Evolutionary conservation across 495 filamentous ascomycete species (phyloP).

Genomic region (Venustampulla echinocandica): DNA sequence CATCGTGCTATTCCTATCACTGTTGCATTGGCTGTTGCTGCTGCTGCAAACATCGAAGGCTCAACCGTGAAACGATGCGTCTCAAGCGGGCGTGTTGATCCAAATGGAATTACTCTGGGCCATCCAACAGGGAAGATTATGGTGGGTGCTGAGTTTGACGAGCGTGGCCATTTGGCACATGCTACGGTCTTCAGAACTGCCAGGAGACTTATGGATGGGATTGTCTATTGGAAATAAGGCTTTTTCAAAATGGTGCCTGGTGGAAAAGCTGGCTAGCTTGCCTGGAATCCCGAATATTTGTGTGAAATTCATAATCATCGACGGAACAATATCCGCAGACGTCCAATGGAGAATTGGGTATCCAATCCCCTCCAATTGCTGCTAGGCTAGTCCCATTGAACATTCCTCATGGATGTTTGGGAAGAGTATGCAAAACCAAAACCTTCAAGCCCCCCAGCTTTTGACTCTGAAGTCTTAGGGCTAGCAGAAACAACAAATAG

Average conservation of each 20-base stretch:
- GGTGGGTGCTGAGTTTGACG: slow-evolving; percentile 16
- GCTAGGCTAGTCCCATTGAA: too few relatives aligned
- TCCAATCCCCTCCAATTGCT: neutral
- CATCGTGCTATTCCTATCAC: slow-evolving; percentile 59
- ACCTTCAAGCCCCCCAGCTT: too few relatives aligned
- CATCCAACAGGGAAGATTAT: slow-evolving; percentile 52
- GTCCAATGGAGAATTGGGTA: too few relatives aligned
- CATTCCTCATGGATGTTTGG: too few relatives aligned
- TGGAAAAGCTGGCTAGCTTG: too few relatives aligned
- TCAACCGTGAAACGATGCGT: slow-evolving; percentile 37
- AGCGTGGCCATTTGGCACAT: slow-evolving; percentile 7
- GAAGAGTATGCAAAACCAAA: too few relatives aligned
- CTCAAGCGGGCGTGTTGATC: slow-evolving; percentile 17
- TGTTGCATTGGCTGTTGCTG: slow-evolving; percentile 50
- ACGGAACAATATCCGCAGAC: too few relatives aligned
- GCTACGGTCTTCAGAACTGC: slow-evolving; percentile 23
- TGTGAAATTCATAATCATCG: neutral
- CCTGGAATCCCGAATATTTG: neutral
- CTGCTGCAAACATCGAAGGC: slow-evolving; percentile 42
- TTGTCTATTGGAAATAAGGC: slow-evolving; percentile 21
- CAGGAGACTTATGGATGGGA: slow-evolving; percentile 23
- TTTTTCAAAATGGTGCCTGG: neutral
- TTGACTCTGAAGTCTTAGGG: too few relatives aligned
- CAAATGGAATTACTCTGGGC: slow-evolving; percentile 41
- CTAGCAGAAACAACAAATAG: too few relatives aligned